Evolutionary conservation across 305 asterid species (phyloP), one percentile per base, ranked within the genome.

Genomic region (Solanum hybrid): DNA sequence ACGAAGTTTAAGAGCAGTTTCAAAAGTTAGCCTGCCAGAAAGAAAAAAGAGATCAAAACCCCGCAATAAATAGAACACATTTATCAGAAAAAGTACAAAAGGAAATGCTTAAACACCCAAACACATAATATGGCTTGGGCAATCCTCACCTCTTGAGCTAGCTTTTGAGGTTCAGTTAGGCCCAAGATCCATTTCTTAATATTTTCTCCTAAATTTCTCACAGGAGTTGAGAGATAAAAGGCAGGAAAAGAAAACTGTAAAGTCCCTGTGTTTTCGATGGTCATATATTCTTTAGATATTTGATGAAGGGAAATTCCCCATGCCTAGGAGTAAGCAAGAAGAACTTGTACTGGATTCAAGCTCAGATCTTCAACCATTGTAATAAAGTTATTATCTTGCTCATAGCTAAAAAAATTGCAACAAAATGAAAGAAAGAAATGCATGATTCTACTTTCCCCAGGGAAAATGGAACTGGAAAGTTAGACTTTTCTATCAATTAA

Each of bases 1-100:
- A 82, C 99, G 99, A 90, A 95, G 98, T 92, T 96, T 97, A 72
- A 93, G 95, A 90, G 99, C 98, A 92, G 97, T 97, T 95, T 97
- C 99, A 92, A 97, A 96, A 91, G 99, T 97, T 78, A 95, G 93
- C 98, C 99, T 97, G 96, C 93, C 92, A 88, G 42, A 88, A 80
- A 64, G 88, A 86, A 45, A 91, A 91, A 91, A 35, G 86, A 90
- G 73, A 45, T 51, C 19, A 84, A 81, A 82, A 84, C 31, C 75
- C 22, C 73, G 0, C 42, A 15, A 51, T 84, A 51, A 38, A 79
- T 84, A 84, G 38, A 51, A 51, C 19, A 45, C 29, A 51, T 84
- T 17, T 51, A 51, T 71, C 87, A 51, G 87, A 19, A 84, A 10
- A 84, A 17, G 22, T 81, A 51, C 42, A 84, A 82, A 84, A 27